Conservation (phyloP, 164 flowering plant genomes). For the Saururus chinensis region DNA sequence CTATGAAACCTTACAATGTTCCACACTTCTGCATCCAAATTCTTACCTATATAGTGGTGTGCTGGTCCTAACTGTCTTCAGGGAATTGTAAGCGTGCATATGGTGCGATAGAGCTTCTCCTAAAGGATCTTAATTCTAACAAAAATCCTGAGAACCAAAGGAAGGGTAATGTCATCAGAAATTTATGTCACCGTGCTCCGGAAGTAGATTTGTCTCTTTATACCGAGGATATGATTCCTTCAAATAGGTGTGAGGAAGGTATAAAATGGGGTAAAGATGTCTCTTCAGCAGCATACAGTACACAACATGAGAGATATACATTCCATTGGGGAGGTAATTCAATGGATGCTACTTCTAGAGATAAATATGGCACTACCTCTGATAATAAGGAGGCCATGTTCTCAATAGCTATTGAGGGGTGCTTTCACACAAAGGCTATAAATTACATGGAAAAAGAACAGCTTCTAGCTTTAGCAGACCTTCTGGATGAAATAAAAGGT, state of each 20-base stretch:
- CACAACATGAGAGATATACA: constrained; percentile 22
- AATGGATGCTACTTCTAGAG: constrained; percentile 23
- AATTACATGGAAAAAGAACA: constrained; percentile 39
- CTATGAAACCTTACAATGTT: background rate
- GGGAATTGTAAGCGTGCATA: constrained; percentile 85
- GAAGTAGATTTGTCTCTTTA: constrained; percentile 52
- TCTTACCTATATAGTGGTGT: background rate
- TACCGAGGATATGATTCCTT: constrained; percentile 33
- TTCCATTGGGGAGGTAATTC: constrained; percentile 14
- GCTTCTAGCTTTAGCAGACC: constrained; percentile 58
- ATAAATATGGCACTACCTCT: constrained; percentile 2
- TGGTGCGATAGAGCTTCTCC: constrained; percentile 52
- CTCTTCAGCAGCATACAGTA: constrained; percentile 11
- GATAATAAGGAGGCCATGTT: constrained; percentile 29
- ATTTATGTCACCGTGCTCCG: constrained; percentile 22
- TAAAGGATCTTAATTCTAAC: constrained; percentile 34
- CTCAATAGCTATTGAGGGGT: constrained; percentile 42
- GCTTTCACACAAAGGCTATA: constrained; percentile 20
- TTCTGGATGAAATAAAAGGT: constrained; percentile 60
- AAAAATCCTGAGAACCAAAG: constrained; percentile 11
- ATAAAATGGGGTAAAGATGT: constrained; percentile 41
- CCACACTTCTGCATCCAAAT: background rate
- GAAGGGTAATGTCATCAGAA: constrained; percentile 12
- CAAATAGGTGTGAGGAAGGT: constrained; percentile 23
- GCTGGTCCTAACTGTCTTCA: constrained; percentile 14